Evolutionary conservation across 257 asterid species (phyloP), one percentile per base, ranked within the genome.

Genomic region (Salvia rosmarinus): DNA sequence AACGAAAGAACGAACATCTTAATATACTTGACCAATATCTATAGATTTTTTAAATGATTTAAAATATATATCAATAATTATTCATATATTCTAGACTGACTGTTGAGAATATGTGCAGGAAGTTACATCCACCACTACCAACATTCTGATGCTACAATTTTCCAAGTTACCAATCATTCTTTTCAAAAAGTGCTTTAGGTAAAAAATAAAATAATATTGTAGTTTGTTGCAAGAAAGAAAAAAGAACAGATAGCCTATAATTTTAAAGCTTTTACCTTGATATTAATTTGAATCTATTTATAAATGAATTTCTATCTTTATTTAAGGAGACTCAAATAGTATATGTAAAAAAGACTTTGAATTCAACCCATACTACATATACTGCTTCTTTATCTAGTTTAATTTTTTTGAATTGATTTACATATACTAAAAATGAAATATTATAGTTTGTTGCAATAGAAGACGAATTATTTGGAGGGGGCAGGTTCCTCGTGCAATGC

Each of bases 61-160:
- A 2, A 2, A 4, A 32, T 32, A 28, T 28, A 32, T 32, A 32
- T 32, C 4, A 32, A 9, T 57, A 13, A 50, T 8, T 70, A 19
- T 23, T 19, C n/a, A 17, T 60, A 7, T 28, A 4, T 20, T 20
- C 19, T 34, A 49, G 12, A 40, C 11, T 63, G 55, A 34, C 14
- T 63, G 44, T 63, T 51, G 64, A 52, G n/a, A 67, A 35, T 37
- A 32, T 32, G 37, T 2, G 37, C 37, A 21, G 5, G 39, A 20
- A 56, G 40, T 56, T 28, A 12, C 19, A 14, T 28, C 40, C 40
- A 20, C n/a, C 58, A 28, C 54, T 30, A 21, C 74, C 64, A 58
- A 58, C 68, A 73, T 56, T 74, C 67, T 37, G 47, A 13, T 25
- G 52, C 61, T 34, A 74, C 52, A 10, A 56, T 13, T 52, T 74